phyloP scores from a whole-genome alignment of 108 stramenopile species.

The Mediolabrus comicus region DNA sequence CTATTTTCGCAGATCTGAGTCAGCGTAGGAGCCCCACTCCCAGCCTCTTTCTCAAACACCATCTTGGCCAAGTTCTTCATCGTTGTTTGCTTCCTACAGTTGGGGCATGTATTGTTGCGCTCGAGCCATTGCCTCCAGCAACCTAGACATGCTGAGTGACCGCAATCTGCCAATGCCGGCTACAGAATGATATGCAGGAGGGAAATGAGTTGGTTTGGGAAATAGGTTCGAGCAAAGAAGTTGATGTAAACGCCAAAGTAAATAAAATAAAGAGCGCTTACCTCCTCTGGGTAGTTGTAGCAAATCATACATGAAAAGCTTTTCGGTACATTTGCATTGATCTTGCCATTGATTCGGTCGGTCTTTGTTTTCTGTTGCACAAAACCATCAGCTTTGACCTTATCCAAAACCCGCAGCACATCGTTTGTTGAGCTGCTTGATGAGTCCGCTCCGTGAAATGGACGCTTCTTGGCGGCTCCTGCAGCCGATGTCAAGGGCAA shows the following conservation, averaged over 20 bases:
- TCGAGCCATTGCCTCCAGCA: slow-evolving; percentile 79
- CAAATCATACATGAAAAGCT: slow-evolving; percentile 57
- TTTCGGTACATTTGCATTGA: slow-evolving; percentile 59
- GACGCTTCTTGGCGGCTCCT: slow-evolving; percentile 6
- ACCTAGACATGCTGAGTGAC: slow-evolving; percentile 50
- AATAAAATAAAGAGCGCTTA: slow-evolving; percentile 8
- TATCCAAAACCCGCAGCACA: slow-evolving; percentile 5
- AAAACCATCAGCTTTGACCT: slow-evolving; percentile 19
- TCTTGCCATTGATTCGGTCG: slow-evolving; percentile 17
- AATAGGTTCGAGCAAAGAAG: too few species aligned
- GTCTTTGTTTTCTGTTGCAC: slow-evolving; percentile 3
- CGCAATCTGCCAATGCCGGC: slow-evolving; percentile 65
- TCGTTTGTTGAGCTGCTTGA: background rate
- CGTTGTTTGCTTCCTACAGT: slow-evolving; percentile 46
- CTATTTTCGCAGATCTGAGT: slow-evolving; percentile 44
- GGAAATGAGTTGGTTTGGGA: background rate
- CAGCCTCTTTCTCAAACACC: slow-evolving; percentile 44
- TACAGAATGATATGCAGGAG: background rate
- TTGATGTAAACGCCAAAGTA: background rate
- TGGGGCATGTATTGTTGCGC: slow-evolving; percentile 56
- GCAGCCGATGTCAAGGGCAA: background rate
- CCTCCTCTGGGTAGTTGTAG: slow-evolving; percentile 33
- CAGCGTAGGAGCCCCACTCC: slow-evolving; percentile 23
- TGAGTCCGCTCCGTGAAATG: background rate
- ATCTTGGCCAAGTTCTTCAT: slow-evolving; percentile 45